phyloP scores from a whole-genome alignment of 2,329 filamentous ascomycete species.

The Myriosclerotinia curreyana region DNA sequence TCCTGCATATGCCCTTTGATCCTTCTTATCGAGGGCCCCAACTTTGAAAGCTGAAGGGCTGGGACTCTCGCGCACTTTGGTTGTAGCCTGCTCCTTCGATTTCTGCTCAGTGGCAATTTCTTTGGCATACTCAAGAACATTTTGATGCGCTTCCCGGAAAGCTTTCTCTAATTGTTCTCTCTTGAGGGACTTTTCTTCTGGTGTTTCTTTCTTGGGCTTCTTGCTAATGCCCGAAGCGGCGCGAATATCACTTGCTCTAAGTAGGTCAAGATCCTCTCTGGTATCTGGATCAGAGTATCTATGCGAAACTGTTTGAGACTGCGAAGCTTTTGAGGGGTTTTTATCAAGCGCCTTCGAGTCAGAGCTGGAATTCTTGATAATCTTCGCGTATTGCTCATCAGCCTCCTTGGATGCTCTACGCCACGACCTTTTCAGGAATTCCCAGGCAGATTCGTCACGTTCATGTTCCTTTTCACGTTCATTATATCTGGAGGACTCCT shows the following conservation, averaged over 20 bases:
- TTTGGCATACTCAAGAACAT: constrained; percentile 6
- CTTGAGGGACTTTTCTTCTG: constrained; percentile 31
- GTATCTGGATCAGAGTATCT: constrained; percentile 15
- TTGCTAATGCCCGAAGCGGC: constrained; percentile 29
- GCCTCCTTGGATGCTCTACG: no score
- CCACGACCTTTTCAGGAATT: no score
- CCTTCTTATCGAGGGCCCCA: neutral
- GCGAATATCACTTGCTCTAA: constrained; percentile 34
- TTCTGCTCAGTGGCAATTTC: constrained; percentile 22
- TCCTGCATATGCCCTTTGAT: neutral
- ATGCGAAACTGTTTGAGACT: neutral
- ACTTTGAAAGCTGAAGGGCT: no score
- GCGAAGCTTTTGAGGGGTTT: neutral
- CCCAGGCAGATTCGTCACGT: no score
- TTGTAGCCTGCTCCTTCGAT: neutral
- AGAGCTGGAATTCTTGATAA: constrained; percentile 19
- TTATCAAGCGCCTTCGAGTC: neutral
- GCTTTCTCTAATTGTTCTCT: constrained; percentile 34
- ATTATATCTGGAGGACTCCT: no score
- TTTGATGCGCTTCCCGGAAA: constrained; percentile 26
- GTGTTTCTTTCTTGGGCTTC: constrained; percentile 24
- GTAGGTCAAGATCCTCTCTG: constrained; percentile 29
- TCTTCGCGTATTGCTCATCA: constrained; percentile 8
- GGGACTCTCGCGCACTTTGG: neutral
- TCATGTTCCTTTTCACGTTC: no score